These are phyloP conservation scores for Quercus mongolica DNA, from an alignment of 306 rosid genomes.

Conservation along the genomic window DNA sequence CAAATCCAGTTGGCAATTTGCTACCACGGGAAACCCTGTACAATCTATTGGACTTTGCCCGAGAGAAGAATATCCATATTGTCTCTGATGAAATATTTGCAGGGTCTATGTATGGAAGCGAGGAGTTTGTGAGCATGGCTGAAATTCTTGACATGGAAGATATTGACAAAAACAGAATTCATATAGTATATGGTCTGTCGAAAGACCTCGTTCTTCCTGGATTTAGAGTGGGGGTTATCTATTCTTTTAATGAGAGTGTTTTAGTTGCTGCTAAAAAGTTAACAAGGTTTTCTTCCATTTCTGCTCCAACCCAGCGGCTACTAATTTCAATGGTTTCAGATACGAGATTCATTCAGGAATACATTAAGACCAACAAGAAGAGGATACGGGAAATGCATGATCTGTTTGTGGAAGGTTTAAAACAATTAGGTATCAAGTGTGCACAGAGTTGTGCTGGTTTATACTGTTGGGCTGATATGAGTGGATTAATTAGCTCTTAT, in stretches of 20 bases:
- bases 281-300: slow-evolving; percentile 69
- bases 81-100: slow-evolving; percentile 87
- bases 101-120: slow-evolving; percentile 71
- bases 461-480: slow-evolving; percentile 84
- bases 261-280: slow-evolving; percentile 69
- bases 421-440: slow-evolving; percentile 69
- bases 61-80: slow-evolving; percentile 86
- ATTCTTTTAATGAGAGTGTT: slow-evolving; percentile 61
- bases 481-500: slow-evolving; percentile 65
- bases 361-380: slow-evolving; percentile 52
- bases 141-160: slow-evolving; percentile 66
- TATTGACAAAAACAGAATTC: slow-evolving; percentile 69
- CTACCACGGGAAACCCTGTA: slow-evolving; percentile 55
- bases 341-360: slow-evolving; percentile 56
- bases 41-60: slow-evolving; percentile 72
- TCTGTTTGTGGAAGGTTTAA: slow-evolving; percentile 55
- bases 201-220: slow-evolving; percentile 92
- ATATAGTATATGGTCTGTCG: slow-evolving; percentile 79
- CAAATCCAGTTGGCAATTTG: slow-evolving; percentile 84
- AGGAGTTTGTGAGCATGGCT: slow-evolving; percentile 78
- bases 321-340: slow-evolving; percentile 77
- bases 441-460: slow-evolving; percentile 77
- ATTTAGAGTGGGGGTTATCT: slow-evolving; percentile 79
- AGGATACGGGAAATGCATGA: slow-evolving; percentile 47
- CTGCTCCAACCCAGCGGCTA: slow-evolving; percentile 78